Percentiles rank a stretch among this genome's conserved stretches.
Conservation (phyloP, 306 rosid species). For the cucumber (Cucumis sativus) region DNA sequence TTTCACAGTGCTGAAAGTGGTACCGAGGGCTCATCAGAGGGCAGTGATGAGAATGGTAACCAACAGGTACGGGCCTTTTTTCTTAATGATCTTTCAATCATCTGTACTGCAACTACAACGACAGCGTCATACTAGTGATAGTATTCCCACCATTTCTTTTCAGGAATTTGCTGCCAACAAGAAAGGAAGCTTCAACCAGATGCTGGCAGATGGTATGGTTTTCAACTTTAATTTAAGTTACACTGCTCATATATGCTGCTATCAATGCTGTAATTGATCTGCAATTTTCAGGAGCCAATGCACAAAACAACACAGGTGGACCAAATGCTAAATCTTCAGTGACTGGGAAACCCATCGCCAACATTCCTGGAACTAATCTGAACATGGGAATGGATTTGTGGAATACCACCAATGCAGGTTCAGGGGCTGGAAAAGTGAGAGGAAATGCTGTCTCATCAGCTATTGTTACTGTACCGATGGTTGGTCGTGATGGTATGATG, state of each 20-base stretch:
- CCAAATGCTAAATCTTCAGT: slow-evolving; percentile 33
- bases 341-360: slow-evolving; percentile 53
- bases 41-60: slow-evolving; percentile 66
- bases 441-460: slow-evolving; percentile 37
- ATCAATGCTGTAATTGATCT: not conserved
- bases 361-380: slow-evolving; percentile 64
- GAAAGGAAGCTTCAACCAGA: slow-evolving; percentile 85
- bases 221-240: slow-evolving; percentile 1
- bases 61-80: slow-evolving; percentile 44
- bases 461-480: slow-evolving; percentile 24
- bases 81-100: not conserved
- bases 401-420: slow-evolving; percentile 50
- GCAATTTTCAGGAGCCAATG: slow-evolving; percentile 62
- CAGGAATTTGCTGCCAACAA: slow-evolving; percentile 61
- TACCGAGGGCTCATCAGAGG: slow-evolving; percentile 80
- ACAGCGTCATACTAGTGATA: slow-evolving; percentile 8
- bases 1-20: slow-evolving; percentile 72
- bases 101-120: not conserved
- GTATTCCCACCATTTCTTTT: slow-evolving; percentile 2
- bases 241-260: not conserved
- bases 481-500: slow-evolving; percentile 37
- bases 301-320: slow-evolving; percentile 44
- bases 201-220: slow-evolving; percentile 83
- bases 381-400: slow-evolving; percentile 95
- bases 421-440: slow-evolving; percentile 55